Evolutionary conservation across 179 eudicot genomes (phyloP).

Genomic region (Spergularia azorica): DNA sequence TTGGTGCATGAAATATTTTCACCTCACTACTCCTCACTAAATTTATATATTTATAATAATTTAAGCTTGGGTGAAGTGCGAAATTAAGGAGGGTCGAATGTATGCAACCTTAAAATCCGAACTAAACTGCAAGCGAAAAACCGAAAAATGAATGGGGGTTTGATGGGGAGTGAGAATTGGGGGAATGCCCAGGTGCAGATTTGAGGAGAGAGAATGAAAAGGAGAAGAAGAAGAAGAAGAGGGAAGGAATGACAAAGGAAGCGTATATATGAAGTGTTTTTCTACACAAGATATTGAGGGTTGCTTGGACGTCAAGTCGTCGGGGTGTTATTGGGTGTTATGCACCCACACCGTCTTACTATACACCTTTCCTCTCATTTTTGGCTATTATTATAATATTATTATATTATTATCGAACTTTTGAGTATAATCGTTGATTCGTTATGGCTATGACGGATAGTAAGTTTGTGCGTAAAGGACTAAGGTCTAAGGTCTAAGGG

Average conservation of each 20-base stretch:
- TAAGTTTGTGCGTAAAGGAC: too few species aligned
- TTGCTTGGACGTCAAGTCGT: conserved; percentile 86
- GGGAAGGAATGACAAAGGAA: conserved; percentile 25
- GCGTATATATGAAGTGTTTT: conserved; percentile 16
- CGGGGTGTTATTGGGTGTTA: conserved; percentile 24
- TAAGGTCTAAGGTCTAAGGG: too few species aligned
- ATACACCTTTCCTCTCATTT: neutral
- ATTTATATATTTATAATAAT: too few species aligned
- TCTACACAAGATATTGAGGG: conserved; percentile 23
- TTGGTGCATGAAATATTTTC: neutral
- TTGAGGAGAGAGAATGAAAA: conserved; percentile 15
- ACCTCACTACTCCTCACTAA: too few species aligned
- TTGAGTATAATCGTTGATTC: too few species aligned
- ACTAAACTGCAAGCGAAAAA: neutral
- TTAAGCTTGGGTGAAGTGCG: neutral
- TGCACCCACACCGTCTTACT: conserved; percentile 19
- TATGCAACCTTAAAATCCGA: neutral
- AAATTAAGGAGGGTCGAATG: neutral
- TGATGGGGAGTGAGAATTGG: neutral
- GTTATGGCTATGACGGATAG: too few species aligned
- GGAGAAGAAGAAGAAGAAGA: conserved; percentile 14
- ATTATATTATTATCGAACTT: too few species aligned
- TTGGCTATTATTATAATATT: too few species aligned
- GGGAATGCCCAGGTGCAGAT: neutral
- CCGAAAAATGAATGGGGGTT: neutral